These are phyloP conservation scores for Boletellus emodensis DNA, from an alignment of 768 basidiomycete genomes.

Conservation along the genomic window DNA sequence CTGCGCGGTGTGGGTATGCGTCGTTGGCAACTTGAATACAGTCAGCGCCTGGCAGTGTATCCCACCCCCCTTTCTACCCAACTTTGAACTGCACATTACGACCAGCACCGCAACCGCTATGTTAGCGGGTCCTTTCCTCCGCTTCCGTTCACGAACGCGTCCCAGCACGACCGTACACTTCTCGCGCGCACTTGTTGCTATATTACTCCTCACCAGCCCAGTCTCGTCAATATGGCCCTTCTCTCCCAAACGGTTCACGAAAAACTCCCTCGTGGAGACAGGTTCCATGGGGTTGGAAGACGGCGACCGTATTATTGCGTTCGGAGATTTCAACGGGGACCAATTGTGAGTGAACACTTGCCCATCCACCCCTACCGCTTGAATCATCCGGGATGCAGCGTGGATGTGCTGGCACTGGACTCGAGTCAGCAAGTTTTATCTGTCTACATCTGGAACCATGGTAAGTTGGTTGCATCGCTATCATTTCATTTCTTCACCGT, in stretches of 20 bases:
- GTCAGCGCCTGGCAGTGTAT: too few relatives aligned
- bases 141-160: neutral
- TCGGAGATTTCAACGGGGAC: constrained; percentile 95
- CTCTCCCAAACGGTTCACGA: constrained; percentile 76
- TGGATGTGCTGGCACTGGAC: constrained; percentile 76
- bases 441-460: constrained; percentile 79
- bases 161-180: neutral
- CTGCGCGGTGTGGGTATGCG: constrained; percentile 3
- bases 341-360: constrained; percentile 65
- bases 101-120: constrained; percentile 4
- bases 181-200: constrained; percentile 9
- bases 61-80: too few relatives aligned
- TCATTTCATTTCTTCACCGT: constrained; percentile 3
- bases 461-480: constrained; percentile 36
- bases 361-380: neutral
- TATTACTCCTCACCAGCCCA: constrained; percentile 19
- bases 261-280: constrained; percentile 75
- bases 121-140: constrained; percentile 1
- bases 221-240: constrained; percentile 70
- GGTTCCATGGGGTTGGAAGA: constrained; percentile 74
- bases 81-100: too few relatives aligned
- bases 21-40: neutral
- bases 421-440: constrained; percentile 74
- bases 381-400: constrained; percentile 37
- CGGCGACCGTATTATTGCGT: constrained; percentile 76